Base-by-base conservation (phyloP, 306 rosid genomes). In the barrel medic (Medicago truncatula) region DNA sequence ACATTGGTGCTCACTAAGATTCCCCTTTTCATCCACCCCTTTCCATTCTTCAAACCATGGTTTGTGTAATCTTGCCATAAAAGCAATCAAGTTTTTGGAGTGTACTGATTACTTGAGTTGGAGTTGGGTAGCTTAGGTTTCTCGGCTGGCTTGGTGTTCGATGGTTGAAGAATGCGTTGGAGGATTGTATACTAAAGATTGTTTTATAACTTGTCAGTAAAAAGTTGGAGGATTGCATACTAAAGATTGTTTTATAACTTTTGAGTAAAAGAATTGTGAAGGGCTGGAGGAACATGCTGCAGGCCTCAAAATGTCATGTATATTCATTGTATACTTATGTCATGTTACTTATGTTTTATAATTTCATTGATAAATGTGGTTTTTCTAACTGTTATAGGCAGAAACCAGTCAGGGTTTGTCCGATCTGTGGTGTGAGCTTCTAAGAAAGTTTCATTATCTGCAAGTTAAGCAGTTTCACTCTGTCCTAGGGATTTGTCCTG, bases 321-420 rank as follows among this genome's bases (percentile, higher is more conserved):
- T 77, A 77, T 75, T 84, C 87, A 84, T 77, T 88, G 92, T 83
- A 89, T 89, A 87, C 86, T 57, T 78, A 76, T 84, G 74, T 82
- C 50, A 56, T 74, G 64, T 82, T 83, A 49, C 76, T 83, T 71
- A 82, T 54, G 88, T 81, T 86, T 86, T 75, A 77, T 83, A 78
- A 81, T 83, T 85, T 82, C 76, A 57, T 83, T 63, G 74, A 56
- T 81, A 61, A 67, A 81, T 83, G 80, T 77, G 57, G 67, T 59
- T 76, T 76, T 39, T 69, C 56, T 76, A 60, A 78, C 82, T 79
- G 57, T 50, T 70, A 60, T 76, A 75, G 56, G 82, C 65, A 73
- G 77, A 70, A 69, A 52, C 62, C 36, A 59, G 82, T 39, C 18
- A 28, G 15, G 50, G 49, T 73, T 67, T 82, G 74, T 82, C 79